Conservation (phyloP, 768 basidiomycete species). For the Russula lepida region DNA sequence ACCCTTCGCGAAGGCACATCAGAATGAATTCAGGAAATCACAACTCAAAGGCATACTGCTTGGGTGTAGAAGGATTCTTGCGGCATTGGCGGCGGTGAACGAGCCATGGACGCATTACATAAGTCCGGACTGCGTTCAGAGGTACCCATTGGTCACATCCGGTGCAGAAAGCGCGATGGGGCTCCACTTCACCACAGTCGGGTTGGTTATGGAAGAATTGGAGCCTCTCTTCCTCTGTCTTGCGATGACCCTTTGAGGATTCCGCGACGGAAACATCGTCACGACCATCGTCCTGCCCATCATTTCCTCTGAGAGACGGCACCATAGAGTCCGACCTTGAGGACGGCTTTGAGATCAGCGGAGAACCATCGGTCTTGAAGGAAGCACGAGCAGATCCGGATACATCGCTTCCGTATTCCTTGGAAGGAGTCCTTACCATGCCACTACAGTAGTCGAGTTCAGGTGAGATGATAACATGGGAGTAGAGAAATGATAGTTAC, state of each 20-base stretch:
- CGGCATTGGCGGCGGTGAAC: slow-evolving; percentile 49
- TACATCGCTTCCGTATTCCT: neutral
- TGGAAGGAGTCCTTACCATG: neutral
- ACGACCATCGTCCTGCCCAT: slow-evolving; percentile 26
- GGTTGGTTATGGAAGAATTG: slow-evolving; percentile 57
- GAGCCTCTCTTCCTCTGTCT: slow-evolving; percentile 53
- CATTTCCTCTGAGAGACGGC: slow-evolving; percentile 3
- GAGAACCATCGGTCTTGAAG: neutral
- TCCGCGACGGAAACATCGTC: slow-evolving; percentile 49
- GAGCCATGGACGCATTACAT: slow-evolving; percentile 55
- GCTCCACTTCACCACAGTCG: slow-evolving; percentile 47
- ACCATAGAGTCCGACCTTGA: slow-evolving; percentile 2
- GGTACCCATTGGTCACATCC: slow-evolving; percentile 50
- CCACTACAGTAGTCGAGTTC: slow-evolving; percentile 1
- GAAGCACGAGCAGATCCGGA: neutral
- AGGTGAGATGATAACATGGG: neutral
- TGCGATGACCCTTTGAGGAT: slow-evolving; percentile 40
- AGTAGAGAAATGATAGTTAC: neutral
- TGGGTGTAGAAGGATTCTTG: slow-evolving; percentile 24
- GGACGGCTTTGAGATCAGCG: neutral
- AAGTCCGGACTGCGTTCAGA: slow-evolving; percentile 47
- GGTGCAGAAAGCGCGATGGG: slow-evolving; percentile 49
- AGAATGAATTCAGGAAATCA: neutral
- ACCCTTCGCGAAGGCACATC: slow-evolving; percentile 2
- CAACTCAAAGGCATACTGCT: slow-evolving; percentile 25